phyloP scores from a whole-genome alignment of 352 stramenopile genomes.

The Pelagophyceae sp. region DNA sequence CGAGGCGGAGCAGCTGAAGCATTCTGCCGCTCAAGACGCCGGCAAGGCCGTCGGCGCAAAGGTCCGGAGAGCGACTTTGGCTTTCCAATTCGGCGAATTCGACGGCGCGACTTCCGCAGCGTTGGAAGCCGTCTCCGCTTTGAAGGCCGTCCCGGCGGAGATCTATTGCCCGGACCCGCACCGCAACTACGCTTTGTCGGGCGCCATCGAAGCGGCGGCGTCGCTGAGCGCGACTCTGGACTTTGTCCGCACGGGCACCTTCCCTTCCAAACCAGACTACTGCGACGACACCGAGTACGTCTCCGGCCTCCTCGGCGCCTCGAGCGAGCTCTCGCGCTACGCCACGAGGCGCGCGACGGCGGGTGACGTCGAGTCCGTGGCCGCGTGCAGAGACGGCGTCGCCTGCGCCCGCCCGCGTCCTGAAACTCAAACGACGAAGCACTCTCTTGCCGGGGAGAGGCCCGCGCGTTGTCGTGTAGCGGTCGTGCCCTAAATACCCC shows the following conservation, averaged over 20 bases:
- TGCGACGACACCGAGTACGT: conserved; percentile 36
- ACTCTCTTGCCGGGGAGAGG: conserved; percentile 44
- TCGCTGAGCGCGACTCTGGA: background rate
- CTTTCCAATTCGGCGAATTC: background rate
- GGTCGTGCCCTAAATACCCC: background rate
- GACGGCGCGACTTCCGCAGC: background rate
- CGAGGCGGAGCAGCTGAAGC: background rate
- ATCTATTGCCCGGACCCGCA: background rate
- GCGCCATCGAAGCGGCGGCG: background rate
- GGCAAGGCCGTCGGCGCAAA: background rate
- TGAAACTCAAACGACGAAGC: conserved; percentile 68
- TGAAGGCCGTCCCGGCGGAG: background rate
- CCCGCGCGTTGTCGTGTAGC: conserved; percentile 19
- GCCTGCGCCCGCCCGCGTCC: no score
- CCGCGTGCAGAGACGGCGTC: conserved; percentile 66
- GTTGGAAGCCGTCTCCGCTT: background rate
- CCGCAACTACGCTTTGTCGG: background rate
- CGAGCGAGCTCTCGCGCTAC: conserved; percentile 72
- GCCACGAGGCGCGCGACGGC: conserved; percentile 71
- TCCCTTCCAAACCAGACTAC: background rate
- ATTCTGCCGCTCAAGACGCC: background rate
- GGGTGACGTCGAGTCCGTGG: conserved; percentile 65
- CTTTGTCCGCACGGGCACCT: background rate
- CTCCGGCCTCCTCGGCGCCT: conserved; percentile 41
- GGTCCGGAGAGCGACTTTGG: background rate